Conservation (phyloP, 768 basidiomycete species). For the Chiua virens region DNA sequence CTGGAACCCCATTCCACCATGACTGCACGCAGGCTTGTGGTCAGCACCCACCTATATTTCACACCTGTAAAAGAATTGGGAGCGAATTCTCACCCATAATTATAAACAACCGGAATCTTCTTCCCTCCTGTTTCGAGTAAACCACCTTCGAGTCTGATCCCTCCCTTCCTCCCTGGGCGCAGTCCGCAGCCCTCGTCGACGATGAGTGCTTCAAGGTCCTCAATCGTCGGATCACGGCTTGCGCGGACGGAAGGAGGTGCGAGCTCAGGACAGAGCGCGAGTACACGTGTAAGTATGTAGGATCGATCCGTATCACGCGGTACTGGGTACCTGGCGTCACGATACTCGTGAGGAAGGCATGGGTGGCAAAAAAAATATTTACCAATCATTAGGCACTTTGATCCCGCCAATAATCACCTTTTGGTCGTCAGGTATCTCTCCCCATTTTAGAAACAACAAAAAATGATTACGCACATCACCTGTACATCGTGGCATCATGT, state of each 20-base stretch:
- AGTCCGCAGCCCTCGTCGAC: conserved; percentile 61
- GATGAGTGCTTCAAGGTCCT: conserved; percentile 49
- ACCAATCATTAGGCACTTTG: conserved; percentile 62
- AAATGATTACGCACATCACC: conserved; percentile 38
- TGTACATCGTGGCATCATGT: conserved; percentile 37
- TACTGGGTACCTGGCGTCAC: conserved; percentile 52
- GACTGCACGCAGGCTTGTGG: conserved; percentile 35
- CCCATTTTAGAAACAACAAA: background rate
- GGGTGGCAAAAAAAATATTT: background rate
- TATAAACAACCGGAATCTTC: conserved; percentile 53
- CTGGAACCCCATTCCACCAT: conserved; percentile 63
- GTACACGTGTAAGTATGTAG: conserved; percentile 53
- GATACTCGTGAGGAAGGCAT: background rate
- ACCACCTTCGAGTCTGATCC: conserved; percentile 57
- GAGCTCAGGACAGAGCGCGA: conserved; percentile 56
- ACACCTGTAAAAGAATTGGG: background rate
- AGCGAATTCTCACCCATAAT: conserved; percentile 55
- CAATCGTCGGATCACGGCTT: conserved; percentile 44
- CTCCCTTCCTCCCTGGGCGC: conserved; percentile 66
- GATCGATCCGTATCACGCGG: conserved; percentile 62
- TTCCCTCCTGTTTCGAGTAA: conserved; percentile 34
- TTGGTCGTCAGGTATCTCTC: background rate
- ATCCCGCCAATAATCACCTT: conserved; percentile 64
- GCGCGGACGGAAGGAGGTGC: conserved; percentile 54
- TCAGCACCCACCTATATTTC: background rate